phyloP scores from a whole-genome alignment of 1,284 basidiomycete genomes.

The Cystobasidium slooffiae region DNA sequence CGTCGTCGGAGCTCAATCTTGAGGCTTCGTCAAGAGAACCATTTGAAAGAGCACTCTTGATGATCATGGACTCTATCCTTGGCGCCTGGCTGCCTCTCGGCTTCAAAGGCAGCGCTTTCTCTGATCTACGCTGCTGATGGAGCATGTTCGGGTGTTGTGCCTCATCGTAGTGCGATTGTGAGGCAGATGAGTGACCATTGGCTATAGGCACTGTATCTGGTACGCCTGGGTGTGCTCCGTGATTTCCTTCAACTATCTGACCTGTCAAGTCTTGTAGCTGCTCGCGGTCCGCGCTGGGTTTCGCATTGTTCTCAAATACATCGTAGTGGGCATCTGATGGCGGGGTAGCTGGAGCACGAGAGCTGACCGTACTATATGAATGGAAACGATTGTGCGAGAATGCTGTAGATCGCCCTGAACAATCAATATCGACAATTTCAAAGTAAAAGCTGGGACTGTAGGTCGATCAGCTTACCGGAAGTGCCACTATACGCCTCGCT shows the following conservation, averaged over 20 bases:
- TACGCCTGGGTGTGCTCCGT: too few species aligned
- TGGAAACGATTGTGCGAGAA: slow-evolving; percentile 10
- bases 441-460: not conserved
- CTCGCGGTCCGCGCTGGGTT: too few species aligned
- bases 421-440: not conserved
- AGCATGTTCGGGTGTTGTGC: not conserved
- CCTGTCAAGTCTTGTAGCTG: too few species aligned
- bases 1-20: not conserved
- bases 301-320: not conserved
- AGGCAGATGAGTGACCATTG: too few species aligned
- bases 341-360: slow-evolving; percentile 12
- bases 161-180: too few species aligned
- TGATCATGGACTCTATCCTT: slow-evolving; percentile 5
- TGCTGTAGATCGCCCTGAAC: not conserved
- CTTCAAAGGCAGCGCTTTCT: not conserved
- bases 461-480: slow-evolving; percentile 15
- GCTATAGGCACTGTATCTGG: too few species aligned
- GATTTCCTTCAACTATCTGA: too few species aligned
- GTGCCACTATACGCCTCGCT: not conserved
- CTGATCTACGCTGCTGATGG: not conserved
- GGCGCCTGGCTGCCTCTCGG: not conserved
- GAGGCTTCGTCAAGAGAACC: not conserved
- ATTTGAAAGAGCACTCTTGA: not conserved
- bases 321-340: not conserved
- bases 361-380: slow-evolving; percentile 26